phyloP scores from a whole-genome alignment of 2,329 filamentous ascomycete species.

The Arachnomyces sp. region DNA sequence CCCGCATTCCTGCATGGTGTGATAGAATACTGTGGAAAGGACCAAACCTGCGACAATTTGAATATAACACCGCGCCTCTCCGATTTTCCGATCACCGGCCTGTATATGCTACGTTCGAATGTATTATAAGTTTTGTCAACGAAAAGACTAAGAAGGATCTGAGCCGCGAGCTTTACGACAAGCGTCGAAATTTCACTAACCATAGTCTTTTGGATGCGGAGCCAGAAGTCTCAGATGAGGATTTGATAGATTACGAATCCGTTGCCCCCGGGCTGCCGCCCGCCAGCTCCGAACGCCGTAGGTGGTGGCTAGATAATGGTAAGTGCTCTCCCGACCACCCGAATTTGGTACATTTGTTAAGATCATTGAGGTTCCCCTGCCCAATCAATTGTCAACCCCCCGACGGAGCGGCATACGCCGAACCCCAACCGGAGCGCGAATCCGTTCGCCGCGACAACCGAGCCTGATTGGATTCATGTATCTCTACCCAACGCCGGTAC shows the following conservation, averaged over 20 bases:
- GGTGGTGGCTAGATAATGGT: conserved; percentile 61
- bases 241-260: conserved; percentile 71
- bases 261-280: conserved; percentile 68
- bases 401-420: conserved; percentile 54
- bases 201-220: conserved; percentile 27
- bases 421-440: conserved; percentile 73
- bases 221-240: conserved; percentile 45
- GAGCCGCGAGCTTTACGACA: conserved; percentile 65
- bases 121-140: conserved; percentile 72
- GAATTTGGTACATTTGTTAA: conserved; percentile 13
- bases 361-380: conserved; percentile 56
- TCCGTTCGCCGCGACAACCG: conserved; percentile 66
- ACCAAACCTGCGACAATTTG: conserved; percentile 68
- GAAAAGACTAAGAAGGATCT: conserved; percentile 65
- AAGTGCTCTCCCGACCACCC: conserved; percentile 20
- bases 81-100: conserved; percentile 94
- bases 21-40: conserved; percentile 88
- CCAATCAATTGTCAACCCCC: conserved; percentile 62
- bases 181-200: conserved; percentile 58
- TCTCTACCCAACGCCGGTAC: conserved; percentile 6
- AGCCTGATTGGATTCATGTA: conserved; percentile 72
- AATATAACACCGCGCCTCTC: conserved; percentile 75
- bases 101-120: conserved; percentile 83
- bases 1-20: conserved; percentile 92
- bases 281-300: conserved; percentile 54